Evolutionary conservation across 1,284 basidiomycete genomes (phyloP), one percentile per base, ranked within the genome.

Genomic region (Papiliotrema flavescens): DNA sequence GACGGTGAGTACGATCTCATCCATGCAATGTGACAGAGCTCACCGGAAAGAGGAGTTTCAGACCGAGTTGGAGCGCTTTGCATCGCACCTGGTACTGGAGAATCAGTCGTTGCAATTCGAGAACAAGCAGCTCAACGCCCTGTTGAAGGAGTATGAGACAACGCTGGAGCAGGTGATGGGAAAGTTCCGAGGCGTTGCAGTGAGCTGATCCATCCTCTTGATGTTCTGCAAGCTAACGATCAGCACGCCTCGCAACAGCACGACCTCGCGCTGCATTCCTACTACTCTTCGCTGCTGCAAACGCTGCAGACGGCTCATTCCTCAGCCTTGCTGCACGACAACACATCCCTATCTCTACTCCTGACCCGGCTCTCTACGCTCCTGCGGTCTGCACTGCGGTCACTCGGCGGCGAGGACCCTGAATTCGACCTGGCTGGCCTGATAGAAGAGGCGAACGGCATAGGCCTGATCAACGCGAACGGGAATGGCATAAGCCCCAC

Each of bases 101-200:
- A 98, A 98, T 73, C 93, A 96, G 70, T 83, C 85, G 0, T 79
- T 98, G 1, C 80, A 89, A 48, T 87, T 97, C 62, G 95, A 98
- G 76, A 97, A 98, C 79, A 92, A 90, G 74, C 92, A 97, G 72
- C 82, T 98, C 28, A 88, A 87, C 56, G 72, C 84, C 24, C 80
- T 98, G 24, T 79, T 98, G 54, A 93, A 93, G 66, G 96, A 98
- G 76, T 95, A 96, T 72, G 95, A 98, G 74, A 81, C 83, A 58
- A 97, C 94, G 1, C 83, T 98, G 77, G 94, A 98, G 70, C 92
- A 86, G 35, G 89, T 98, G 71, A 98, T 98, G 95, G 79, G 84
- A 55, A 97, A 97, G 78, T 98, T 98, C 74, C 83, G 94, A 50
- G 87, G 87, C 59, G 89, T 97, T 68, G 85, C 92, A 19, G 93